Evolutionary conservation across 106 monocot genomes (phyloP).

Genomic region (Gastrodia elata): DNA sequence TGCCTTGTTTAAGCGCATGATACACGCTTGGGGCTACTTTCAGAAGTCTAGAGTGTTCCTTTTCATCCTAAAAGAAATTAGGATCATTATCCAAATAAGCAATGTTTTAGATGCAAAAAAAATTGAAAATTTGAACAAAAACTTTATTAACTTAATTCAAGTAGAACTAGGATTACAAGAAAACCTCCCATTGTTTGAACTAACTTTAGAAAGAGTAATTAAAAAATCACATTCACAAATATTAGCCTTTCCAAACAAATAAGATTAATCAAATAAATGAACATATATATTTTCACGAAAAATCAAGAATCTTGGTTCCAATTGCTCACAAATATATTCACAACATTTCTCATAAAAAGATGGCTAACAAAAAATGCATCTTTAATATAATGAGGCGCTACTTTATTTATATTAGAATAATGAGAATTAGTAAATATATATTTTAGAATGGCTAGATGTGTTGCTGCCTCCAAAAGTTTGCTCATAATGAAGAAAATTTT

Average conservation of each 20-base stretch:
- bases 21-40: constrained; percentile 54
- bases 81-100: background rate
- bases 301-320: background rate
- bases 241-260: no score
- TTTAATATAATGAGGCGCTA: background rate
- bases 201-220: background rate
- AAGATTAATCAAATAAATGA: background rate
- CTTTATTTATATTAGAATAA: background rate
- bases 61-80: constrained; percentile 1
- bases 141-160: background rate
- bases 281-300: background rate
- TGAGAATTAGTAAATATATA: background rate
- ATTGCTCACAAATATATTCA: background rate
- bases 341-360: background rate
- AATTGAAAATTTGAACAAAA: background rate
- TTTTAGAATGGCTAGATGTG: background rate
- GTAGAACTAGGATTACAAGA: background rate
- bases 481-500: no score
- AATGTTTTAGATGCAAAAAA: constrained; percentile 1
- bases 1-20: constrained; percentile 52
- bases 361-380: background rate
- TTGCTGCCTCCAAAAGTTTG: no score
- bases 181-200: background rate
- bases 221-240: no score
- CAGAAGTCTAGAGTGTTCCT: constrained; percentile 7